Percentiles rank a stretch among this genome's conserved stretches.
Evolutionary conservation across 305 asterid genomes (phyloP).

Genomic region (Nicotiana rustica): DNA sequence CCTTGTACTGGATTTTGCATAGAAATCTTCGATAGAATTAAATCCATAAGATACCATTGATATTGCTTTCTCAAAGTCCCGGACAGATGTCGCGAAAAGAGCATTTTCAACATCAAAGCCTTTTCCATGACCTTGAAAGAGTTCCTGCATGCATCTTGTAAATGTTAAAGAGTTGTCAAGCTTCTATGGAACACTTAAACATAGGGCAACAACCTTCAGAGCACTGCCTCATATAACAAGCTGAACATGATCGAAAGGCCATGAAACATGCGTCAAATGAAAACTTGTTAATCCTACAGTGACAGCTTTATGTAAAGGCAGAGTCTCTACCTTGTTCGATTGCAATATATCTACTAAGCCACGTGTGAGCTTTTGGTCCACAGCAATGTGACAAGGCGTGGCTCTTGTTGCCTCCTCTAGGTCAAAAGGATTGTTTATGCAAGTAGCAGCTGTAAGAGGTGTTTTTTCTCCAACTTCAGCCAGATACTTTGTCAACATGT

Average conservation of each 20-base stretch:
- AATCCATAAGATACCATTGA: conserved; percentile 89
- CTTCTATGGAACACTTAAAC: not conserved
- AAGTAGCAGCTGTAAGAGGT: conserved; percentile 91
- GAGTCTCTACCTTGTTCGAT: conserved; percentile 69
- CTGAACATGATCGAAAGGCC: not conserved
- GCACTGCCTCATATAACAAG: conserved; percentile 28
- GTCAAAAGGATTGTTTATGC: conserved; percentile 97
- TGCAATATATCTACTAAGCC: conserved; percentile 83
- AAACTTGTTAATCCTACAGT: conserved; percentile 25
- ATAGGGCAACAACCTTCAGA: not conserved
- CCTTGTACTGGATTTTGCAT: conserved; percentile 83
- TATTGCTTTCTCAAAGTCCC: conserved; percentile 87
- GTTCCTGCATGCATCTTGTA: conserved; percentile 62
- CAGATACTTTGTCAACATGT: conserved; percentile 95
- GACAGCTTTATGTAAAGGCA: not conserved
- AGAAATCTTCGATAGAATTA: conserved; percentile 74
- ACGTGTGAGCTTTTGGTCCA: conserved; percentile 63
- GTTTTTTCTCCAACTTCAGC: conserved; percentile 91
- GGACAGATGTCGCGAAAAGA: conserved; percentile 69
- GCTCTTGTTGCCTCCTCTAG: conserved; percentile 80
- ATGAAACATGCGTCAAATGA: not conserved
- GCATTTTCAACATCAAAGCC: conserved; percentile 87
- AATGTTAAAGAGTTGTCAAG: conserved; percentile 5
- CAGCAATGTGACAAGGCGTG: conserved; percentile 54
- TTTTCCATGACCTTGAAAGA: conserved; percentile 91